Conservation (phyloP, 805 yeast species). For the Candida railenensis region DNA sequence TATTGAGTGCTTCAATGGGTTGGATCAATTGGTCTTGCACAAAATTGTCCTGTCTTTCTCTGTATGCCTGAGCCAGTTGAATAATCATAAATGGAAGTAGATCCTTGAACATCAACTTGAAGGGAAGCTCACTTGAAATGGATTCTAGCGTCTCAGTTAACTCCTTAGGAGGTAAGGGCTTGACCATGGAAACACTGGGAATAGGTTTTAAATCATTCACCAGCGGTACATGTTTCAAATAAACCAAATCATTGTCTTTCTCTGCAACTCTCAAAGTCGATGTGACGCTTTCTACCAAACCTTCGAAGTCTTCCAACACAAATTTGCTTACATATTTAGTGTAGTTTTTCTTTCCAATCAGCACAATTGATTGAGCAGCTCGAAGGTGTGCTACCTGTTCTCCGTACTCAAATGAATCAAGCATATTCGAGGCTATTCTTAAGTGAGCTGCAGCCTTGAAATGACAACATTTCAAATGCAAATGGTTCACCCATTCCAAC, state of each 20-base stretch:
- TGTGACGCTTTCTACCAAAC: conserved; percentile 45
- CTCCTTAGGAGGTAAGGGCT: conserved; percentile 25
- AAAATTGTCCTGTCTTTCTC: conserved; percentile 60
- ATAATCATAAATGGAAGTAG: conserved; percentile 67
- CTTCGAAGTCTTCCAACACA: conserved; percentile 52
- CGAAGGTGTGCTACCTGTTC: conserved; percentile 63
- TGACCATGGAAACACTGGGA: conserved; percentile 56
- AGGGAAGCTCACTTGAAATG: conserved; percentile 8
- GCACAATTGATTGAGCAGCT: conserved; percentile 35
- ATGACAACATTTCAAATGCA: conserved; percentile 59
- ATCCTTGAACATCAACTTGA: conserved; percentile 48
- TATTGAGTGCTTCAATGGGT: conserved; percentile 51
- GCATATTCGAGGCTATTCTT: conserved; percentile 53
- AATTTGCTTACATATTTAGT: conserved; percentile 40
- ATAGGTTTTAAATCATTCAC: conserved; percentile 39
- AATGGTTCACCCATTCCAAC: conserved; percentile 64
- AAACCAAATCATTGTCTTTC: conserved; percentile 79
- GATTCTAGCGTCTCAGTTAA: neutral
- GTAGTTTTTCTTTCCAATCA: conserved; percentile 22
- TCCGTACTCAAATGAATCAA: conserved; percentile 58
- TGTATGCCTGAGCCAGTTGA: conserved; percentile 64
- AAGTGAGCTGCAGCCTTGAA: conserved; percentile 72
- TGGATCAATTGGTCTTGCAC: conserved; percentile 41
- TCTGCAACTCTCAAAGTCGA: conserved; percentile 55
- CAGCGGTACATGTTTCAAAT: conserved; percentile 63